Evolutionary conservation across 352 stramenopile genomes (phyloP), one percentile per base, ranked within the genome.

Genomic region (Peronospora destructor): DNA sequence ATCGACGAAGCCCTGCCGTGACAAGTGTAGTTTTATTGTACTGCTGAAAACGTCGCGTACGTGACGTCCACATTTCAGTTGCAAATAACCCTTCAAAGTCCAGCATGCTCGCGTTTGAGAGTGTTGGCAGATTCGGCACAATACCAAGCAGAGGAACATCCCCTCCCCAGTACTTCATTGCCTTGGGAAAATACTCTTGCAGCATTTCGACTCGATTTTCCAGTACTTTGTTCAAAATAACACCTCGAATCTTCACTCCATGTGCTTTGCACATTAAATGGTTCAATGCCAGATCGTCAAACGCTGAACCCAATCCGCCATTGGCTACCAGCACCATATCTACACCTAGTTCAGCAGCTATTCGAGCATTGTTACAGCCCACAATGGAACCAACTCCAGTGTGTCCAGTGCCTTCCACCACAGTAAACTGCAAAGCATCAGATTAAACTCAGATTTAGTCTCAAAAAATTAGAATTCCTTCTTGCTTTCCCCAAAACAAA

Each of bases 341-440:
- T 9, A 96, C 86, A 19, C 89, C 91, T 29, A 98, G 56, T 50
- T 96, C 72, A 29, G 72, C 77, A 1, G 93, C 94, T 17, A 98
- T 91, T 47, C 95, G 84, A 45, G 94, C 94, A 68, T 98, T 98
- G 66, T 96, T 97, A 42, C 96, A 82, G 73, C 93, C 84, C 16
- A 98, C 91, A 66, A 98, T 97, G 30, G 86, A 97, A 21, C 95
- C 95, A n/a, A 98, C 95, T 38, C 91, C 95, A 29, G 87, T 97
- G 68, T 98, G 94, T 9, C 95, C 79, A 29, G 79, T 91, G 49
- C 79, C 79, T 68, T 91, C 79, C 14, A 91, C 79, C 14, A 91
- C 72, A 17, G 79, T 91, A 61, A 84, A 91, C 75, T 86, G 19
- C 30, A 49, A 39, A 12, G 13, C 6, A 48, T 14, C 30, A 36